These are phyloP conservation scores for Alternaria sp. DNA, from an alignment of 2,329 filamentous ascomycete species.

Conservation along the genomic window DNA sequence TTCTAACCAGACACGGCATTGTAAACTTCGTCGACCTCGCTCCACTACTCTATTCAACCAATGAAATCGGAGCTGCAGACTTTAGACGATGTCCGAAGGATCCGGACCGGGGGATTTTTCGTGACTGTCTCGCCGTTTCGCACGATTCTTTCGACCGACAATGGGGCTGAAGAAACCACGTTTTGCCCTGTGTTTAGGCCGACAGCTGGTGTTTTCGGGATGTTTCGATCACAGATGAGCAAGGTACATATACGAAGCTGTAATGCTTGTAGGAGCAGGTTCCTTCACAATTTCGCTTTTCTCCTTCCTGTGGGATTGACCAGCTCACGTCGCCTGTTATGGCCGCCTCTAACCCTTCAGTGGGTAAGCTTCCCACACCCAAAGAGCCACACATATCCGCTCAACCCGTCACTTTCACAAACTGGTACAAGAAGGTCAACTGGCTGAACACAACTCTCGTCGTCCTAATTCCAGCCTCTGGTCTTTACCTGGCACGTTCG, in stretches of 20 bases:
- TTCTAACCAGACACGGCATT: constrained; percentile 21
- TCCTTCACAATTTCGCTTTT: neutral
- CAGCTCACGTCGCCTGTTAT: constrained; percentile 8
- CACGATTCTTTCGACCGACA: constrained; percentile 9
- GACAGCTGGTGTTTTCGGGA: constrained; percentile 15
- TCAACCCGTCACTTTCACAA: constrained; percentile 54
- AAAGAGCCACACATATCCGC: constrained; percentile 31
- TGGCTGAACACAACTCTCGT: constrained; percentile 89
- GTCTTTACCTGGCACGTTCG: constrained; percentile 77
- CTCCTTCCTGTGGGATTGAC: constrained; percentile 1
- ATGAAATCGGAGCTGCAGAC: neutral
- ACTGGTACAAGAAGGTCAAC: constrained; percentile 92
- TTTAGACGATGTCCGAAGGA: constrained; percentile 3
- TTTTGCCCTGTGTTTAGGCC: constrained; percentile 10
- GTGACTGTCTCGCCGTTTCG: constrained; percentile 8
- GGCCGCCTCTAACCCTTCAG: constrained; percentile 8
- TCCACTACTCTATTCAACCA: constrained; percentile 11
- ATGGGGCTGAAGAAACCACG: constrained; percentile 13
- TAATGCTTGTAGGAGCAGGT: neutral
- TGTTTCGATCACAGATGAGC: constrained; percentile 6
- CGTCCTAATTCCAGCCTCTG: constrained; percentile 75
- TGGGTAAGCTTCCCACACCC: neutral
- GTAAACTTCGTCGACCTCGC: constrained; percentile 24
- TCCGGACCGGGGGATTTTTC: constrained; percentile 11
- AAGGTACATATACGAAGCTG: constrained; percentile 17